Base-by-base conservation (phyloP, 1,139 yeast genomes). In the Geotrichum citri-aurantii region DNA sequence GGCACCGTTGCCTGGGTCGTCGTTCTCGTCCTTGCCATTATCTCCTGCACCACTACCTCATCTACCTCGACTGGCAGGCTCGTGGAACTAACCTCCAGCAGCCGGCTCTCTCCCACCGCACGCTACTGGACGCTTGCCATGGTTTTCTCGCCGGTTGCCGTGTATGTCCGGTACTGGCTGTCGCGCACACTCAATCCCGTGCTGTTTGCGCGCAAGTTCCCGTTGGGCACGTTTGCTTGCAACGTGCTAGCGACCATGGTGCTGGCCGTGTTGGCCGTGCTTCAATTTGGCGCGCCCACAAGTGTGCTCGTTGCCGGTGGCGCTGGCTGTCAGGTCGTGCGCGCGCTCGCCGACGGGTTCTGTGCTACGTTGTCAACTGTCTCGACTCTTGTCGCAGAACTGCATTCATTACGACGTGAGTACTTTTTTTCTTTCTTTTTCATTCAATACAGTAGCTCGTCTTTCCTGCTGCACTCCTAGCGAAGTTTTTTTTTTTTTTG, bases 311-410 rank as follows among this genome's bases (percentile, higher is more conserved):
- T 84, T 5, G 61, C 71, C 0, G 67, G 70, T 42, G 50, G 65
- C 0, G 65, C 79, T 1, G 72, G 79, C 1, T 80, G 88, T 62
- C 81, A 80, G 46, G 81, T 86, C 2, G 65, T 87, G 0, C 66
- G 66, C 10, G 95, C 88, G 0, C 70, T 89, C 1, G 77, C 75
- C 12, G 81, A 81, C 63, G 97, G 97, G 0, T 86, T 84, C 62
- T 86, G 95, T 68, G 97, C 96, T 0, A 79, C 84, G 3, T 71
- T 88, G 52, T 84, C 93, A 44, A 91, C 97, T 0, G 81, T 88
- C 44, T 84, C 91, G 59, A 86, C 96, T 0, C 86, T 90, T 65
- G 79, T 87, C 2, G 82, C 80, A 37, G 97, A 91, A 69, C 70
- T 88, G 49, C 76, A 76, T 64, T 75, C 74, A 0, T 66, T 85